Percentiles rank a stretch among this genome's conserved stretches.
Evolutionary conservation across 2,329 filamentous ascomycete genomes (phyloP).

Genomic region (Beauveria sp.): DNA sequence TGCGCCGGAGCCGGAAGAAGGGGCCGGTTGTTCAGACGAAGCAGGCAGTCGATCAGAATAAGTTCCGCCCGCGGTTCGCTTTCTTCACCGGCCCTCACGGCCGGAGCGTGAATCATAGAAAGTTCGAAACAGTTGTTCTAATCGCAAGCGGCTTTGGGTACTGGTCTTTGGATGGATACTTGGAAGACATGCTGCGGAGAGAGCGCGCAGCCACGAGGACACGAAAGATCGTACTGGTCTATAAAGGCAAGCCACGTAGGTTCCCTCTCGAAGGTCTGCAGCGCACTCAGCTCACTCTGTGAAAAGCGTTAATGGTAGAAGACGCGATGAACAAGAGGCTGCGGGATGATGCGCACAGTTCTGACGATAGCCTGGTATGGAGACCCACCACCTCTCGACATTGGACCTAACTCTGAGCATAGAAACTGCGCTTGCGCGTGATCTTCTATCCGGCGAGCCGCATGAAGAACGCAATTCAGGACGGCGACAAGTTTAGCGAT

Average conservation of each 20-base stretch:
- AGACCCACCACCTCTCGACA: not conserved
- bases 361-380: not conserved
- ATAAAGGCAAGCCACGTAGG: not conserved
- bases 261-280: not conserved
- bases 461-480: not conserved
- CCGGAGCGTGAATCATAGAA: not conserved
- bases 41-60: not conserved
- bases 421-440: not conserved
- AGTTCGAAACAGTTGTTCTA: not conserved
- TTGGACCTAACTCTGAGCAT: not conserved
- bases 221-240: not conserved
- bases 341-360: not conserved
- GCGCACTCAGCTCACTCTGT: not conserved
- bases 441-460: not conserved
- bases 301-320: not conserved
- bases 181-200: not conserved
- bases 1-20: not conserved
- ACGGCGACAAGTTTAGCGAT: not conserved
- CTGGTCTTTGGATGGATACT: not conserved
- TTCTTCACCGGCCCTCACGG: not conserved
- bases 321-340: not conserved
- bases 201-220: not conserved
- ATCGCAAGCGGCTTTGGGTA: not conserved
- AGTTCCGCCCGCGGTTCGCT: not conserved
- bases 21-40: not conserved